Evolutionary conservation across 441 rosid species (phyloP).

Genomic region (Biscutella laevigata): DNA sequence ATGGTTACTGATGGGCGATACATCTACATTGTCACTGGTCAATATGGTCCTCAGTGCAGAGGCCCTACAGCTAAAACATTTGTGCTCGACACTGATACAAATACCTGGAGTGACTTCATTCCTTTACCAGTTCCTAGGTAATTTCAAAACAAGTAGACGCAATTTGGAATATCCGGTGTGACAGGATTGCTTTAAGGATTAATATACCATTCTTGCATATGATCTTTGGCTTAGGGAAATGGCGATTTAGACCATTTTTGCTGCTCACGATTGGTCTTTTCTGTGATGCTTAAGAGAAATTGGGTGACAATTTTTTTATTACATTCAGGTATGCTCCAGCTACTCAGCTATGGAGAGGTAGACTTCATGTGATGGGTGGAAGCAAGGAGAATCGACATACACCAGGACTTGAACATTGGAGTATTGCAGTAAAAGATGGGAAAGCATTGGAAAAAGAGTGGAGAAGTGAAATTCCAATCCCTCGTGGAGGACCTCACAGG

Average conservation of each 20-base stretch:
- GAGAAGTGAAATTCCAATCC: conserved; percentile 80
- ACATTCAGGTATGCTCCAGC: conserved; percentile 82
- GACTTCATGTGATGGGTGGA: conserved; percentile 99
- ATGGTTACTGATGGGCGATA: conserved; percentile 92
- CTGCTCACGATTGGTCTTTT: not conserved
- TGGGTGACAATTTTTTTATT: not conserved
- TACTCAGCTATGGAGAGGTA: conserved; percentile 90
- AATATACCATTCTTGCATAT: not conserved
- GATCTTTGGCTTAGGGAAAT: not conserved
- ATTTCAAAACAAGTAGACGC: not conserved
- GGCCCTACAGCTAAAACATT: conserved; percentile 79
- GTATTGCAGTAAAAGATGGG: conserved; percentile 80
- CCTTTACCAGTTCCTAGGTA: conserved; percentile 87
- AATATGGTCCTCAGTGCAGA: conserved; percentile 92
- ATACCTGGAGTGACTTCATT: conserved; percentile 58
- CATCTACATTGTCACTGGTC: conserved; percentile 77
- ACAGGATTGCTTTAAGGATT: not conserved
- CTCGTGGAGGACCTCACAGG: conserved; percentile 97
- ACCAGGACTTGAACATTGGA: conserved; percentile 87
- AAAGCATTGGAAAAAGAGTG: conserved; percentile 68
- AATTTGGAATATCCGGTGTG: not conserved
- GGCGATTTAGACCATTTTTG: not conserved
- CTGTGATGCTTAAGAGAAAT: not conserved
- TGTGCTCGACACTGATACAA: conserved; percentile 73
- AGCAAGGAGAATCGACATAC: conserved; percentile 86